Evolutionary conservation across 805 yeast species (phyloP), one percentile per base, ranked within the genome.

Genomic region (Ogataea allantospora): DNA sequence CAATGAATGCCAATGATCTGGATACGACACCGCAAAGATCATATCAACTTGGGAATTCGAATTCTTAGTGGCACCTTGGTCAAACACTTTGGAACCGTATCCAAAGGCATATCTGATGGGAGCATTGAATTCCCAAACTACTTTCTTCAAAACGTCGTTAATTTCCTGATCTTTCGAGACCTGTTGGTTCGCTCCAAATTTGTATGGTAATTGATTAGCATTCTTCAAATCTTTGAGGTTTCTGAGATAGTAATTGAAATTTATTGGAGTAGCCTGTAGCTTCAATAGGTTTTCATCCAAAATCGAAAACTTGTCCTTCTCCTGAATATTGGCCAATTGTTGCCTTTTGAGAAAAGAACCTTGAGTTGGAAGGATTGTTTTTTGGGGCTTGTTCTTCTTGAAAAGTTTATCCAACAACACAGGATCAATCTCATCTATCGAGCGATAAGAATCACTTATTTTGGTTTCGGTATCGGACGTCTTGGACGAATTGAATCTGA

Each of bases 81-180:
- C 71, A 53, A 93, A 85, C 1, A 93, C 96, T 4, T 96, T 96
- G 6, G 95, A 84, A 2, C 99, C 99, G 60, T 91, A 91, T 0
- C 97, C 99, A 62, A 91, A 85, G 1, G 96, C 81, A 51, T 77
- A 84, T 37, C 78, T 67, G 10, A 88, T 75, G 1, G 93, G 89
- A 1, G 91, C 83, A 27, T 77, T 66, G 60, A 86, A 86, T 30
- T 68, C 65, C 61, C 74, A 61, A 25, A 82, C 51, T 2, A 83
- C 70, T 2, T 68, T 57, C 12, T 69, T 57, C 19, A 87, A 62
- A 7, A 71, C 67, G 7, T 57, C 58, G 24, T 75, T 67, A 45
- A 70, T 50, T 11, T 62, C 55, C 1, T 50, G 40, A 33, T 71
- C 75, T 4, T 76, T 65, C 2, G 66, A 53, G 8, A 79, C 60